A percentile compares a stretch with the other conserved stretches of the same genome.
Conservation (phyloP, 2,329 filamentous ascomycete genomes). For the Daldinia eschscholtzii region DNA sequence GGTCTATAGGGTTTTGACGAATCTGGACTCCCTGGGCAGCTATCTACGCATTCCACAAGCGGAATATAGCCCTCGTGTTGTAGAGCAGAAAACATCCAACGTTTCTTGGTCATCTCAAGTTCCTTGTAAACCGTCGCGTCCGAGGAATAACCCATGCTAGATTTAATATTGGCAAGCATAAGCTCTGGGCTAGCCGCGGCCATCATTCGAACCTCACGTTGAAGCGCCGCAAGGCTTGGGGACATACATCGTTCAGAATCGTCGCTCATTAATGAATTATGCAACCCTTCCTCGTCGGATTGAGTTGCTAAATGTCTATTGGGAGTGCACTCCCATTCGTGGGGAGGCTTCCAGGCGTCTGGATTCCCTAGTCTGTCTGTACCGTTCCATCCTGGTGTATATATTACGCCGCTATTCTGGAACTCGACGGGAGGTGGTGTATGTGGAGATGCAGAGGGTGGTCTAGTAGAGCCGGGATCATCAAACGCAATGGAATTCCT, state of each 20-base stretch:
- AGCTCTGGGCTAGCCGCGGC: slow-evolving; percentile 64
- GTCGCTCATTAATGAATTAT: slow-evolving; percentile 37
- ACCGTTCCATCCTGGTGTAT: slow-evolving; percentile 44
- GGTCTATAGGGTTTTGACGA: slow-evolving; percentile 49
- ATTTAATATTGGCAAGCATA: slow-evolving; percentile 67
- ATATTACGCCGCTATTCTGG: slow-evolving; percentile 39
- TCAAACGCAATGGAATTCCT: slow-evolving; percentile 43
- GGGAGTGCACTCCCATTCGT: slow-evolving; percentile 58
- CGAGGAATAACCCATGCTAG: slow-evolving; percentile 60
- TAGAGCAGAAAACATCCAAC: slow-evolving; percentile 72
- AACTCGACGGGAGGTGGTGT: slow-evolving; percentile 44
- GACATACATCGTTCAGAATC: slow-evolving; percentile 47
- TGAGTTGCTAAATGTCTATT: slow-evolving; percentile 43
- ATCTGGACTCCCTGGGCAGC: slow-evolving; percentile 33
- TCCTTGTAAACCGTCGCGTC: slow-evolving; percentile 64
- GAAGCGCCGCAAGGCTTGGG: slow-evolving; percentile 57
- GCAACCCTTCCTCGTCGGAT: slow-evolving; percentile 43
- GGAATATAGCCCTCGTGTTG: slow-evolving; percentile 58
- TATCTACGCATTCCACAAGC: slow-evolving; percentile 30
- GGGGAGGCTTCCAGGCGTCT: slow-evolving; percentile 61
- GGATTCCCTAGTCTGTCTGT: slow-evolving; percentile 53
- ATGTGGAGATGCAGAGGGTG: slow-evolving; percentile 43
- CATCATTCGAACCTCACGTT: slow-evolving; percentile 68
- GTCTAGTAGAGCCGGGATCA: slow-evolving; percentile 41
- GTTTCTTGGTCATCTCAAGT: slow-evolving; percentile 67